phyloP scores from a whole-genome alignment of 768 basidiomycete species.

The Auriscalpium microsporum region DNA sequence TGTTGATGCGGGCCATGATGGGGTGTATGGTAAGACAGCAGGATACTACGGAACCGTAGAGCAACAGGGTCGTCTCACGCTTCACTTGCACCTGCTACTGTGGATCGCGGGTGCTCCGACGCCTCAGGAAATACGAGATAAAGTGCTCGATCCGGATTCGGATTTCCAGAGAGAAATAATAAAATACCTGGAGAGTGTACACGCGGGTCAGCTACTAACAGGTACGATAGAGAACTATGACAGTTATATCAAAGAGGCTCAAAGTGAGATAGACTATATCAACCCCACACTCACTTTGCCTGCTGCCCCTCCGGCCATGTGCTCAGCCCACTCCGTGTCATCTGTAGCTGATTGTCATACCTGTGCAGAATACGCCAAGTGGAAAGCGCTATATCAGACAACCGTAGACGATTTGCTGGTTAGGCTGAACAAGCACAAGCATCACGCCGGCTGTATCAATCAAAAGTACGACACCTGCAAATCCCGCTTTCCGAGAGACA shows the following conservation, averaged over 20 bases:
- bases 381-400: no score
- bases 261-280: background rate
- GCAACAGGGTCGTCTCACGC: conserved; percentile 7
- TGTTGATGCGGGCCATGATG: background rate
- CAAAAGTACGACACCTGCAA: conserved; percentile 24
- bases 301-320: no score
- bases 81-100: conserved; percentile 19
- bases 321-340: no score
- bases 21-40: conserved; percentile 11
- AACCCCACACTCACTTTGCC: no score
- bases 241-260: background rate
- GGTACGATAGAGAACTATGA: background rate
- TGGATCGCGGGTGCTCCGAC: conserved; percentile 5
- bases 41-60: conserved; percentile 14
- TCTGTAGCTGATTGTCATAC: no score
- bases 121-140: conserved; percentile 14
- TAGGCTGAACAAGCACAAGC: conserved; percentile 2
- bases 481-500: conserved; percentile 27
- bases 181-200: conserved; percentile 6
- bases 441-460: conserved; percentile 22
- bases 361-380: no score
- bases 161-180: conserved; percentile 8
- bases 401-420: conserved; percentile 5
- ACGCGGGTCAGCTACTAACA: conserved; percentile 7
- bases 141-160: conserved; percentile 2